Base-by-base conservation (phyloP, 257 asterid genomes). In the Gynochthodes officinalis region DNA sequence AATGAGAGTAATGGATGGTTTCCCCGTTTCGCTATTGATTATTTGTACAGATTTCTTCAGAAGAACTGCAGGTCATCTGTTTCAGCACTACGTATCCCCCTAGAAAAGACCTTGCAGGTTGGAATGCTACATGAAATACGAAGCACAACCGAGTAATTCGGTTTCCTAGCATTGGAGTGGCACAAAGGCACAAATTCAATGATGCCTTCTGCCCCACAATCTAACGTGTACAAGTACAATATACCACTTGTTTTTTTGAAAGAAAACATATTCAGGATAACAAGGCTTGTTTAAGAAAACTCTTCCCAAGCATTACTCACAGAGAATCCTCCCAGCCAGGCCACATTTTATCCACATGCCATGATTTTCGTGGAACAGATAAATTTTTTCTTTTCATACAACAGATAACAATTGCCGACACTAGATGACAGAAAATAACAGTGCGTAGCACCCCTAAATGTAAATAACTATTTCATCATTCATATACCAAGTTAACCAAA, bases 1-100 rank as follows among this genome's bases (percentile, higher is more conserved):
- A 77, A 65, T 61, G 48, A 68, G 83, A 78, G 71, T 2, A 77
- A 77, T 9, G 86, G 88, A n/a, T 35, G 69, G 78, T 46, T 87
- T 28, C 78, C 80, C 5, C 75, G 84, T 11, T 73, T 87, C 67
- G 77, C 81, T 0, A 84, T 89, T 23, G 81, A 84, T 71, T 83
- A 80, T 61, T 10, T 84, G 21, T 88, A 90, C 78, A 87, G 90
- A 75, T 90, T 90, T 77, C 88, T 90, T 18, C 91, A 88, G 78
- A 88, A 90, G 67, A 88, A 90, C 70, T 75, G 89, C 70, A 73
- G 83, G 54, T 75, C 87, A 23, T 84, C 87, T 8, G 69, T 80
- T 76, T 80, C 93, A 2, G 62, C 77, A 21, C 78, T 84, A 46
- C 61, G 78, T 32, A 57, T 86, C 62, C 95, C 91, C 18, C 75